phyloP scores from a whole-genome alignment of 768 basidiomycete genomes.

The Clitopilus passeckerianus region DNA sequence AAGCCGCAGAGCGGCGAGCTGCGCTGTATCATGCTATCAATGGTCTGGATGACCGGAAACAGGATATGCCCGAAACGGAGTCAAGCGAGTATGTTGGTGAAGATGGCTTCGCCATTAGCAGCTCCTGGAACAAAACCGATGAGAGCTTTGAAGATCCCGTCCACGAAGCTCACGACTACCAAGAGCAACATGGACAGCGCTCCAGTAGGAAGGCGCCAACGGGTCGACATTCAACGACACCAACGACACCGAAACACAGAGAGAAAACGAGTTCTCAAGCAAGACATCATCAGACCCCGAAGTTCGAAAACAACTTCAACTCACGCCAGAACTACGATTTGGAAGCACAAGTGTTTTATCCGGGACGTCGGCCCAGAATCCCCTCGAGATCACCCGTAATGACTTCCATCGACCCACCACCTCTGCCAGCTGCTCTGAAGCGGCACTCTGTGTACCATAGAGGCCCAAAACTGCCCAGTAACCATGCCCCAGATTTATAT shows the following conservation, averaged over 20 bases:
- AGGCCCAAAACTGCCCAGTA: slow-evolving; percentile 2
- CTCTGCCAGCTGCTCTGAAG: slow-evolving; percentile 18
- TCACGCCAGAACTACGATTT: background rate
- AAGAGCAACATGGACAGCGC: slow-evolving; percentile 18
- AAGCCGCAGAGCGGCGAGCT: slow-evolving; percentile 23
- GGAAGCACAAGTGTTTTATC: background rate
- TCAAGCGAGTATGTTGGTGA: slow-evolving; percentile 28
- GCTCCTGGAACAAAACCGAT: slow-evolving; percentile 11
- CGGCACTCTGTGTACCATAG: slow-evolving; percentile 23
- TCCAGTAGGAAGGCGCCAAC: background rate
- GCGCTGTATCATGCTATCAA: slow-evolving; percentile 32
- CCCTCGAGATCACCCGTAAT: slow-evolving; percentile 26
- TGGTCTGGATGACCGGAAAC: slow-evolving; percentile 15
- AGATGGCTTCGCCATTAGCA: slow-evolving; percentile 31
- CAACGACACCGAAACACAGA: slow-evolving; percentile 9
- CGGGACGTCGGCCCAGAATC: slow-evolving; percentile 4
- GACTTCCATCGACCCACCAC: slow-evolving; percentile 10
- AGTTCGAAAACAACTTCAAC: slow-evolving; percentile 7
- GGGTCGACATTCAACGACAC: too few species aligned
- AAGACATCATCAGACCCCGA: too few species aligned
- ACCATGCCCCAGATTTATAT: background rate
- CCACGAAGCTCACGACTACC: background rate
- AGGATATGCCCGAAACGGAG: slow-evolving; percentile 7
- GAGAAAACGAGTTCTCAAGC: slow-evolving; percentile 1
- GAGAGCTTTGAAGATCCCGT: background rate